These are phyloP conservation scores for Suillus clintonianus DNA, from an alignment of 768 basidiomycete genomes.

Conservation along the genomic window DNA sequence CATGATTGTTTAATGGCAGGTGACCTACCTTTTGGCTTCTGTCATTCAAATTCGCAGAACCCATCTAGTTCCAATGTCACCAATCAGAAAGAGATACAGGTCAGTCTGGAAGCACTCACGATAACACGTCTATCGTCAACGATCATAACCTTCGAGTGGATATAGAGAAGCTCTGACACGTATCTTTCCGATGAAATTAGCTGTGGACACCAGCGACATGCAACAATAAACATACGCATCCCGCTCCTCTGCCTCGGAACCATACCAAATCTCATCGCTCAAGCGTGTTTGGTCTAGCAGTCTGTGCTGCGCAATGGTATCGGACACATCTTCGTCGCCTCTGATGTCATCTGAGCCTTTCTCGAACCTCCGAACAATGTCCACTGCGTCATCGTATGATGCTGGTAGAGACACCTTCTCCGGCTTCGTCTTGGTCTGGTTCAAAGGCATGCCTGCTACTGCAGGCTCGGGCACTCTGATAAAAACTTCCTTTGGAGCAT, in stretches of 20 bases:
- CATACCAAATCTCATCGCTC: constrained; percentile 82
- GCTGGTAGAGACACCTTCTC: constrained; percentile 69
- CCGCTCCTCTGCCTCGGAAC: constrained; percentile 80
- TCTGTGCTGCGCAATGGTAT: constrained; percentile 82
- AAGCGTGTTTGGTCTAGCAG: constrained; percentile 62
- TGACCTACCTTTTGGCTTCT: constrained; percentile 68
- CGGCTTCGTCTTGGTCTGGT: constrained; percentile 53
- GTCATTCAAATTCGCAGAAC: constrained; percentile 92
- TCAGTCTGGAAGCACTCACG: constrained; percentile 43
- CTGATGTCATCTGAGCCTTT: constrained; percentile 54
- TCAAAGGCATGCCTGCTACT: constrained; percentile 47
- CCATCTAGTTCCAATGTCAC: constrained; percentile 56
- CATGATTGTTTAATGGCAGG: background rate
- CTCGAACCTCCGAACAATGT: constrained; percentile 74
- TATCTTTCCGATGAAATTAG: constrained; percentile 47
- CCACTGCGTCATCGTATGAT: constrained; percentile 64
- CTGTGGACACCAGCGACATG: background rate
- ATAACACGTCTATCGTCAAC: constrained; percentile 91
- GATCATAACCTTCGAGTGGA: constrained; percentile 91
- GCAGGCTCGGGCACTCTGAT: constrained; percentile 58
- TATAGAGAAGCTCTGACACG: constrained; percentile 79
- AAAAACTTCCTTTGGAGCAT: constrained; percentile 51
- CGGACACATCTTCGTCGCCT: constrained; percentile 65
- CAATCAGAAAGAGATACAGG: constrained; percentile 2
- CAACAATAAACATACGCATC: constrained; percentile 56